These are phyloP conservation scores for Acanthamoeba sp. DNA, from an alignment of 208 protist species.

Conservation along the genomic window DNA sequence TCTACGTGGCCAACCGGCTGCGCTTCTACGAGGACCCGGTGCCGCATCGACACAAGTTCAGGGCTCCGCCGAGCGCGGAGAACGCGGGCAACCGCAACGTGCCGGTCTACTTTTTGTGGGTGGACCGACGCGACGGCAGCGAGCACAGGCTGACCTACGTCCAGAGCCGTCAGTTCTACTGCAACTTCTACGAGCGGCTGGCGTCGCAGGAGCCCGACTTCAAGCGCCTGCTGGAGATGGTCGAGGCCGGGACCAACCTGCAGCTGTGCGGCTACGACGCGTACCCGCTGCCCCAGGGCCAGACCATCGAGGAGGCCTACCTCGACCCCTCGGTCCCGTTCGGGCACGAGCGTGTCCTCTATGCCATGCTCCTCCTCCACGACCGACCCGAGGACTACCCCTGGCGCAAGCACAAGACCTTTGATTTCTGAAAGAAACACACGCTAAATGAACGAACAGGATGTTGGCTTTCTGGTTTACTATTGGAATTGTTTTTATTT, in stretches of 20 bases:
- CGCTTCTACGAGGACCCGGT: constrained; percentile 65
- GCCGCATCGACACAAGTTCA: constrained; percentile 80
- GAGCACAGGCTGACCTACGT: constrained; percentile 70
- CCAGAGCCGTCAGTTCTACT: constrained; percentile 80
- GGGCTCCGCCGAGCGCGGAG: not conserved
- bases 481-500: too few relatives aligned
- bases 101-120: constrained; percentile 78
- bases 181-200: constrained; percentile 78
- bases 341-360: constrained; percentile 77
- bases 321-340: constrained; percentile 67
- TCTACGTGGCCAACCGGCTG: constrained; percentile 24
- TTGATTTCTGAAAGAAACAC: constrained; percentile 60
- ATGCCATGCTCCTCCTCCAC: constrained; percentile 61
- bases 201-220: constrained; percentile 52
- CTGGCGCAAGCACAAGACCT: constrained; percentile 75
- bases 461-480: too few relatives aligned
- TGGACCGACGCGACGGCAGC: constrained; percentile 38
- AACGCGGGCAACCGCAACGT: constrained; percentile 50
- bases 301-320: constrained; percentile 66
- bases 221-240: constrained; percentile 26
- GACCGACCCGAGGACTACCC: constrained; percentile 36
- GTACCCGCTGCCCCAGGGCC: not conserved
- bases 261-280: constrained; percentile 80
- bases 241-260: constrained; percentile 62
- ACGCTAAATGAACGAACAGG: too few relatives aligned